A percentile compares a stretch with the other conserved stretches of the same genome.
These are phyloP conservation scores for Saturnispora ahearnii DNA, from an alignment of 805 yeast genomes.

Conservation along the genomic window DNA sequence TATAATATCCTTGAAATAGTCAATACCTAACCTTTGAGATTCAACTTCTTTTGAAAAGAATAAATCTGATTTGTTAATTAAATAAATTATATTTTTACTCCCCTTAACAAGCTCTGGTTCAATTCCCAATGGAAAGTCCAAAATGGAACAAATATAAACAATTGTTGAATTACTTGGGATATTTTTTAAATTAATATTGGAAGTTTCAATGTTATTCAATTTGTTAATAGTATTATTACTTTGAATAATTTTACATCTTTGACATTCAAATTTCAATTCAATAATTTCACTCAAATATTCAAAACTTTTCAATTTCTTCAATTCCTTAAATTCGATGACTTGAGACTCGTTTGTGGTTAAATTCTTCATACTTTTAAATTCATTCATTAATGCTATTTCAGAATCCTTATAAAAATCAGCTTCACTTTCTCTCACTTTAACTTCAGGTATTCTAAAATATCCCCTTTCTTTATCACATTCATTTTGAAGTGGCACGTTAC, in stretches of 20 bases:
- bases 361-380: conserved; percentile 5
- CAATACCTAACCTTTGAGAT: conserved; percentile 19
- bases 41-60: conserved; percentile 21
- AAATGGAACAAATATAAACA: conserved; percentile 54
- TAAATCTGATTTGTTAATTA: conserved; percentile 34
- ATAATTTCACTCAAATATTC: not conserved
- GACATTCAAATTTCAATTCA: conserved; percentile 3
- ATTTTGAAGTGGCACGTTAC: conserved; percentile 47
- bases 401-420: not conserved
- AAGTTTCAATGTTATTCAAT: not conserved
- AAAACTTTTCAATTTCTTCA: not conserved
- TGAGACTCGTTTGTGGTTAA: not conserved
- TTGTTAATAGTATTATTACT: not conserved
- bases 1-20: conserved; percentile 28
- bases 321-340: not conserved
- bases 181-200: conserved; percentile 21
- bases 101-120: conserved; percentile 29
- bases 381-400: conserved; percentile 2
- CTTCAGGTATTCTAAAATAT: conserved; percentile 23
- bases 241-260: conserved; percentile 3
- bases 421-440: not conserved
- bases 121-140: conserved; percentile 64
- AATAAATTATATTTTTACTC: conserved; percentile 30
- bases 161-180: conserved; percentile 40
- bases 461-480: conserved; percentile 30